A percentile compares a stretch with the other conserved stretches of the same genome.
phyloP scores from a whole-genome alignment of 495 filamentous ascomycete genomes.

The Trichoderma reesei region DNA sequence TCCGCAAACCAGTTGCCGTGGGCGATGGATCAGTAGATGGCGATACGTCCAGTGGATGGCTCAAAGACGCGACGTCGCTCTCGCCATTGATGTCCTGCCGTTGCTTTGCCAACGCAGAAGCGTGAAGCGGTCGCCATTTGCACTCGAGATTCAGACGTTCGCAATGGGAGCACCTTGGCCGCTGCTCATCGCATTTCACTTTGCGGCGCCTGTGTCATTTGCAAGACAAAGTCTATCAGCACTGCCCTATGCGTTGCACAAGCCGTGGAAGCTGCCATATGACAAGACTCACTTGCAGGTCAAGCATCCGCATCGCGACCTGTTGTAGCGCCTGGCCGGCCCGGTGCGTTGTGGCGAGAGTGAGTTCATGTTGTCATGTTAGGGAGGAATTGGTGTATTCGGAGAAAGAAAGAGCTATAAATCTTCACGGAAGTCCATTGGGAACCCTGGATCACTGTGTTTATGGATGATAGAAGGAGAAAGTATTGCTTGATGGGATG shows the following conservation, averaged over 20 bases:
- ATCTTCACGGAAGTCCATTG: background rate
- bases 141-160: constrained; percentile 24
- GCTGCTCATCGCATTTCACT: constrained; percentile 30
- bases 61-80: background rate
- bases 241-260: background rate
- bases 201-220: constrained; percentile 16
- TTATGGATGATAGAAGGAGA: background rate
- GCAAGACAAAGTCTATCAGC: background rate
- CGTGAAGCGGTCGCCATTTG: constrained; percentile 17
- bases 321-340: background rate
- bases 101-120: constrained; percentile 9
- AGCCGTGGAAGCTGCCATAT: background rate
- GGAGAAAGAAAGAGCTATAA: background rate
- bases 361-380: background rate
- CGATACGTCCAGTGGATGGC: background rate
- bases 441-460: no score
- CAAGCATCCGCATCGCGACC: background rate
- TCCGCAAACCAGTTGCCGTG: background rate
- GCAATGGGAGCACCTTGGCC: constrained; percentile 30
- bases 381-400: background rate
- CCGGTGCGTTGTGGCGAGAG: background rate
- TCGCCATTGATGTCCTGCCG: background rate
- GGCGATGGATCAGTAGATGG: background rate
- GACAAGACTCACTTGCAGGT: constrained; percentile 1
- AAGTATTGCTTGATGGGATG: no score